A percentile compares a stretch with the other conserved stretches of the same genome.
phyloP scores from a whole-genome alignment of 192 early-diverging fungal species.

The Mortierella hygrophila region DNA sequence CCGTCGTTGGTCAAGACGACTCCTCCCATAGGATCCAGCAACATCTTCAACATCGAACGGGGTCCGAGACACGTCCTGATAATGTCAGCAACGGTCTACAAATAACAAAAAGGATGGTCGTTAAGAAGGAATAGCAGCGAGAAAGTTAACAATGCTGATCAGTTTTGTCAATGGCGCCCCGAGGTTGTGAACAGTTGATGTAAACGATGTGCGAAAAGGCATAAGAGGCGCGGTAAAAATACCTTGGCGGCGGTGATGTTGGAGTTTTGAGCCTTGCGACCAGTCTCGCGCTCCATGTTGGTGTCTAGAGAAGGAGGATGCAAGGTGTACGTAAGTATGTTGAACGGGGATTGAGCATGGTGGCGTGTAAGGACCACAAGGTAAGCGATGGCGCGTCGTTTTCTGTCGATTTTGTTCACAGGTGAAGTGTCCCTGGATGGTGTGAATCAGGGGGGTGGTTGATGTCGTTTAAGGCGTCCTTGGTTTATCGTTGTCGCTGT shows the following conservation, averaged over 20 bases:
- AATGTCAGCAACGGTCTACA: conserved; percentile 95
- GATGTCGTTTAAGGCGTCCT: background rate
- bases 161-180: background rate
- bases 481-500: background rate
- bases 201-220: background rate
- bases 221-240: background rate
- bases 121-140: background rate
- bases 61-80: conserved; percentile 99
- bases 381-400: background rate
- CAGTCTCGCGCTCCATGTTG: conserved; percentile 93
- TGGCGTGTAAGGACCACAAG: background rate
- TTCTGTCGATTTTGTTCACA: background rate
- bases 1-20: conserved; percentile 99
- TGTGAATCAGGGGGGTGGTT: background rate
- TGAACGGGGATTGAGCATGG: background rate
- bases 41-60: conserved; percentile 99
- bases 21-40: conserved; percentile 99
- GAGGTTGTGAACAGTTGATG: background rate
- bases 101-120: background rate
- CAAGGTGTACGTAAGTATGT: background rate
- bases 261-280: conserved; percentile 96
- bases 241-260: conserved; percentile 99
- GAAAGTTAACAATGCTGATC: background rate
- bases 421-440: background rate
- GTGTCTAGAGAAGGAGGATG: conserved; percentile 66